A percentile compares a stretch with the other conserved stretches of the same genome.
phyloP scores from a whole-genome alignment of 2,329 filamentous ascomycete species.

The Aspergillus sp. region DNA sequence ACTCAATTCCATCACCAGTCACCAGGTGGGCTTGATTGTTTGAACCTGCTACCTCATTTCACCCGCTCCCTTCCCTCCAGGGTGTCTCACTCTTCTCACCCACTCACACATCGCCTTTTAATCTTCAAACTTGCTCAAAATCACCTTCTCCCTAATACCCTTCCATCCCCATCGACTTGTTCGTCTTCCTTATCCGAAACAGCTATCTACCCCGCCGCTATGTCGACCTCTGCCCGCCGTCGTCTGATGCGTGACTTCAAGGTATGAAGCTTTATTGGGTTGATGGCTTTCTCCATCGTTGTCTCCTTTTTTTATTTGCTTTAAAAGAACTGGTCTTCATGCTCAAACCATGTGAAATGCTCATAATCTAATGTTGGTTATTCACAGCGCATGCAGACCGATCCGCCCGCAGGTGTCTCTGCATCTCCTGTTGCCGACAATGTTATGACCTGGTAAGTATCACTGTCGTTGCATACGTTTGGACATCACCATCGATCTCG shows the following conservation, averaged over 20 bases:
- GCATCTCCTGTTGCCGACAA: constrained; percentile 79
- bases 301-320: background rate
- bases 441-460: constrained; percentile 39
- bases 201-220: constrained; percentile 38
- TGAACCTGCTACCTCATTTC: background rate
- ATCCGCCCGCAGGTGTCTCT: constrained; percentile 93
- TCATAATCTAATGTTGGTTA: constrained; percentile 13
- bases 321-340: too few relatives aligned
- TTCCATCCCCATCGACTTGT: background rate
- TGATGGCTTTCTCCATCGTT: constrained; percentile 3
- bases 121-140: background rate
- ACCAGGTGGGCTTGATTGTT: background rate
- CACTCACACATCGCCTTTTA: constrained; percentile 9
- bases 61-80: background rate
- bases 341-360: background rate
- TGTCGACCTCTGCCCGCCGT: constrained; percentile 93
- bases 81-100: constrained; percentile 13
- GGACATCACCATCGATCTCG: background rate
- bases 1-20: background rate
- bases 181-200: constrained; percentile 3
- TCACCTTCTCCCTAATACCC: background rate
- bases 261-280: constrained; percentile 51
- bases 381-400: constrained; percentile 92
- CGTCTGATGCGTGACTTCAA: constrained; percentile 99
- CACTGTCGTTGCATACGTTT: background rate